phyloP scores from a whole-genome alignment of 2,329 filamentous ascomycete species.

The Paracorniculantispora psalliotae region DNA sequence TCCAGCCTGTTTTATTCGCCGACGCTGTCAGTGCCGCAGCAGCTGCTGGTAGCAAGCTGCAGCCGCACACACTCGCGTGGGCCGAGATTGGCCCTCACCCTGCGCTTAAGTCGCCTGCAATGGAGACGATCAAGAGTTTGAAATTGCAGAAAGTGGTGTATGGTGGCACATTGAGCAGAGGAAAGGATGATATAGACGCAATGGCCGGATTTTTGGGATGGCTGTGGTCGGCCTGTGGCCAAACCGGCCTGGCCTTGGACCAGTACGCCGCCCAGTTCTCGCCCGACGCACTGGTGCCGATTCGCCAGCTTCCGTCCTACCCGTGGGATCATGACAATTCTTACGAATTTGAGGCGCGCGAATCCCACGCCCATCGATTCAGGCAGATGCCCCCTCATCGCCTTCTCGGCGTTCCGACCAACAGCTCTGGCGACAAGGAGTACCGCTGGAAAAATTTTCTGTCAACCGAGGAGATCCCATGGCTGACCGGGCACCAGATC shows the following conservation, averaged over 20 bases:
- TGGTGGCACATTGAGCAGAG: not conserved
- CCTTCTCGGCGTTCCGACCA: conserved; percentile 3
- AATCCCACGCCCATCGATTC: not conserved
- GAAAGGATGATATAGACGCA: not conserved
- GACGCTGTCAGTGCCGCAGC: not conserved
- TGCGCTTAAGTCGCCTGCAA: conserved; percentile 29
- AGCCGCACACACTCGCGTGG: not conserved
- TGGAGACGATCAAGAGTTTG: conserved; percentile 22
- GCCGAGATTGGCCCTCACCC: conserved; percentile 18
- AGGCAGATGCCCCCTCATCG: not conserved
- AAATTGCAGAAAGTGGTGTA: not conserved
- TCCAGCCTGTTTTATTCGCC: conserved; percentile 6
- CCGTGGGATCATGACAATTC: conserved; percentile 3
- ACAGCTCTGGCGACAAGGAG: conserved; percentile 2
- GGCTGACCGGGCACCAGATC: conserved; percentile 38
- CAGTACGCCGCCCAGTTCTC: not conserved
- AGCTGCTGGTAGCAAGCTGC: not conserved
- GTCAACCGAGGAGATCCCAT: conserved; percentile 24
- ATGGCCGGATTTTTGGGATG: not conserved
- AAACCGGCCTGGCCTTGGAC: not conserved
- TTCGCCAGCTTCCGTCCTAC: conserved; percentile 1
- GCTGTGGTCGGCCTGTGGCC: not conserved
- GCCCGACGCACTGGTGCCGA: not conserved
- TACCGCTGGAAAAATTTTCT: conserved; percentile 18
- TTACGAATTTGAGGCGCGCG: conserved; percentile 5